A percentile compares a stretch with the other conserved stretches of the same genome.
These are phyloP conservation scores for Triglochin maritima DNA, from an alignment of 106 monocot genomes.

Conservation along the genomic window DNA sequence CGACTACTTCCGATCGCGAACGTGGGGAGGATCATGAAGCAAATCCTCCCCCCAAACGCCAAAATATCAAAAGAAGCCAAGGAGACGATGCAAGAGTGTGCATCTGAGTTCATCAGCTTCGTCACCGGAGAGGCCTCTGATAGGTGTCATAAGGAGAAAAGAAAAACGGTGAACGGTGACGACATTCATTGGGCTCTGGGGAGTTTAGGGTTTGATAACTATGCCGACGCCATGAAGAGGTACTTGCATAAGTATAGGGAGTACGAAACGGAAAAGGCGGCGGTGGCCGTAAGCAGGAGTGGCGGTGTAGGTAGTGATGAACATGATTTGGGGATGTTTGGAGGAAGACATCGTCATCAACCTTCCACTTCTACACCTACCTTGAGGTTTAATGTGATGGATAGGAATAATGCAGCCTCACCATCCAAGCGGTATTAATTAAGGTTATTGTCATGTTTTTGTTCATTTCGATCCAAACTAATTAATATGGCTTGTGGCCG, in stretches of 20 bases:
- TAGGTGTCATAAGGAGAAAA: conserved; percentile 67
- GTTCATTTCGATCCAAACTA: no score
- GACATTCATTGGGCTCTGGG: conserved; percentile 63
- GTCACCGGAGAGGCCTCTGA: conserved; percentile 71
- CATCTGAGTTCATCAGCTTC: conserved; percentile 79
- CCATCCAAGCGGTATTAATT: conserved; percentile 9
- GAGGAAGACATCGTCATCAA: not conserved
- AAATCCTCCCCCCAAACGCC: conserved; percentile 56
- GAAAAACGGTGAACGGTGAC: conserved; percentile 69
- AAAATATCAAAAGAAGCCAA: conserved; percentile 75
- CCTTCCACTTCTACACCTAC: not conserved
- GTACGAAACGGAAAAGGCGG: conserved; percentile 36
- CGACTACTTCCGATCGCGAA: conserved; percentile 61
- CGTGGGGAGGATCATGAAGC: conserved; percentile 73
- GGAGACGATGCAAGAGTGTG: conserved; percentile 86
- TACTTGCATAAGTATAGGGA: conserved; percentile 56
- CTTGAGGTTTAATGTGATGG: conserved; percentile 10
- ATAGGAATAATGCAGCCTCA: conserved; percentile 5
- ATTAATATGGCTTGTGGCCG: no score
- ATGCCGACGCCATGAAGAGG: conserved; percentile 40
- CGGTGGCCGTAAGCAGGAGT: not conserved
- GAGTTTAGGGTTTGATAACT: conserved; percentile 55
- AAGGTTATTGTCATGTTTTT: not conserved
- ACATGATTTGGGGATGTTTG: not conserved
- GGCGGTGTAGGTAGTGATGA: not conserved